phyloP scores from a whole-genome alignment of 2,329 filamentous ascomycete species.

The Sarocladiaceae sp. region DNA sequence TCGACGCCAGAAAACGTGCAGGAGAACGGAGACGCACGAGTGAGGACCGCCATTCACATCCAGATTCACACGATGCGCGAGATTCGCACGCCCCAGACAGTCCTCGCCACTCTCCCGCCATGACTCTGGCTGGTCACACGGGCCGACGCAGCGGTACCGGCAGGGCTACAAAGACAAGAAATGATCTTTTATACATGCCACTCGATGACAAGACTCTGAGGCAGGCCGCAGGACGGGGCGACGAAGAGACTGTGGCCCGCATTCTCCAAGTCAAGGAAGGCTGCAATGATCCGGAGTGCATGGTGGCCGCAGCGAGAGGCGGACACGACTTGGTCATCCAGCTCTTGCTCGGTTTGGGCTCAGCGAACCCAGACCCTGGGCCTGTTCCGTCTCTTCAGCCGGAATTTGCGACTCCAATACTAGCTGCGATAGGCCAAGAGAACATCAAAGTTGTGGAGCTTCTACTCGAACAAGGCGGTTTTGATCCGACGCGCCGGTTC shows the following conservation, averaged over 20 bases:
- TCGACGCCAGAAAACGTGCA: slow-evolving; percentile 53
- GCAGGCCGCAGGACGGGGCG: slow-evolving; percentile 55
- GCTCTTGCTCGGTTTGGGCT: slow-evolving; percentile 66
- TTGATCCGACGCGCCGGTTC: slow-evolving; percentile 77
- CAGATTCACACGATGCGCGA: slow-evolving; percentile 41
- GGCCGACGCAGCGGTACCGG: slow-evolving; percentile 51
- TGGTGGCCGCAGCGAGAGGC: slow-evolving; percentile 87
- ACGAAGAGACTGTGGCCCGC: slow-evolving; percentile 57
- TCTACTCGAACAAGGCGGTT: slow-evolving; percentile 69
- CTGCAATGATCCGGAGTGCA: slow-evolving; percentile 73
- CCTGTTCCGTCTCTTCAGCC: slow-evolving; percentile 55
- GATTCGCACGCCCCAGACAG: slow-evolving; percentile 55
- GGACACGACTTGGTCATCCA: slow-evolving; percentile 87
- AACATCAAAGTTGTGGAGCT: slow-evolving; percentile 82
- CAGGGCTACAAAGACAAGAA: slow-evolving; percentile 60
- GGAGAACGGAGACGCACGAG: slow-evolving; percentile 52
- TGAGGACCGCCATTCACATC: slow-evolving; percentile 49
- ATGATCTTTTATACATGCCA: slow-evolving; percentile 59
- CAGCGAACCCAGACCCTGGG: slow-evolving; percentile 63
- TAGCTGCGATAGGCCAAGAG: slow-evolving; percentile 86
- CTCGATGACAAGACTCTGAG: slow-evolving; percentile 59
- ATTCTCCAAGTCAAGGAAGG: slow-evolving; percentile 58
- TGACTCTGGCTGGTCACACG: slow-evolving; percentile 22
- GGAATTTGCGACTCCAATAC: slow-evolving; percentile 85
- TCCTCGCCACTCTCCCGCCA: slow-evolving; percentile 52